Percentiles rank a stretch among this genome's conserved stretches.
Conservation (phyloP, 768 basidiomycete species). For the Tephrocybe rancida region DNA sequence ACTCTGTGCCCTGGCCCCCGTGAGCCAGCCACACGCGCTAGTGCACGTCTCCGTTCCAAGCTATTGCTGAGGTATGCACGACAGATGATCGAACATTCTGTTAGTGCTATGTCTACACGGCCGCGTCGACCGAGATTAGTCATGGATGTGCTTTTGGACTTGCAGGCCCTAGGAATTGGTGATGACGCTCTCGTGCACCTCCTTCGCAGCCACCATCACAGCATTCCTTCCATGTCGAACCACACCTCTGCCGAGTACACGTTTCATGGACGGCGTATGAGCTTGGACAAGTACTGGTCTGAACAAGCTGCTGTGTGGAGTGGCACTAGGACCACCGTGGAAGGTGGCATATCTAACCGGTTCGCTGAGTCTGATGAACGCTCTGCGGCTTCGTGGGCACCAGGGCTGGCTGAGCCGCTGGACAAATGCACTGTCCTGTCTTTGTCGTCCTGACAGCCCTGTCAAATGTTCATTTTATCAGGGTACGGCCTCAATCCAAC, state of each 20-base stretch:
- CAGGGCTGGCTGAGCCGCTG: background rate
- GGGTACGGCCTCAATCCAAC: background rate
- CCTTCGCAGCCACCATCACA: constrained; percentile 16
- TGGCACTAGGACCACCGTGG: constrained; percentile 16
- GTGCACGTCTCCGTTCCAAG: constrained; percentile 7
- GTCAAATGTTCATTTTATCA: too few relatives aligned
- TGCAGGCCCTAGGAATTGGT: constrained; percentile 27
- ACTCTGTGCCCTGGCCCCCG: constrained; percentile 1
- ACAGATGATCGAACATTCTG: constrained; percentile 27
- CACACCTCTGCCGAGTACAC: constrained; percentile 21
- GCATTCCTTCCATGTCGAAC: constrained; percentile 1
- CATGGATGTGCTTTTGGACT: constrained; percentile 52
- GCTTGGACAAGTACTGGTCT: constrained; percentile 39
- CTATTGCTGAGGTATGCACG: constrained; percentile 29
- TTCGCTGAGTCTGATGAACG: constrained; percentile 49
- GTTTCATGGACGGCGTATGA: constrained; percentile 26
- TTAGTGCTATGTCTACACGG: background rate
- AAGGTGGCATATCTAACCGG: constrained; percentile 11
- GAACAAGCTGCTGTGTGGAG: constrained; percentile 32
- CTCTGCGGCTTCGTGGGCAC: constrained; percentile 36
- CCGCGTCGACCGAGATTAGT: constrained; percentile 31
- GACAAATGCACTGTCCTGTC: background rate
- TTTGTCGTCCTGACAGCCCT: background rate
- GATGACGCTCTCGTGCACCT: constrained; percentile 32
- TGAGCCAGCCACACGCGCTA: constrained; percentile 3